Conservation (phyloP, 2,329 filamentous ascomycete genomes). For the Colletotrichum sojae region DNA sequence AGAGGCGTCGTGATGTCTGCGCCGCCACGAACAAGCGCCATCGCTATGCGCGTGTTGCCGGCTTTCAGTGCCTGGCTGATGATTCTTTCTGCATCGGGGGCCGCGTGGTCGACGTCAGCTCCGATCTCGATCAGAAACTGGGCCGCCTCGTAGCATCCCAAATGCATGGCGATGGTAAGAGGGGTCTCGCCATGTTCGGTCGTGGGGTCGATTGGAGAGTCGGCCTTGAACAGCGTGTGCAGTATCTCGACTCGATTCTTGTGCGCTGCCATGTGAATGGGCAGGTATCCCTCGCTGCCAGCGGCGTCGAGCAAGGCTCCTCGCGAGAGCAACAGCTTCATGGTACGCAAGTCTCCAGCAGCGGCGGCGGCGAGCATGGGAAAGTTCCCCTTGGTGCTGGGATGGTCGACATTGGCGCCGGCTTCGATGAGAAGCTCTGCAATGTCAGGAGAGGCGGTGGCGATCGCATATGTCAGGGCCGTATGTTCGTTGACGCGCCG, state of each 20-base stretch:
- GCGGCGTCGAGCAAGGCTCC: slow-evolving; percentile 40
- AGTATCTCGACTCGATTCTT: slow-evolving; percentile 43
- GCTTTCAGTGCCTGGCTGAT: slow-evolving; percentile 41
- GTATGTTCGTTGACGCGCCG: slow-evolving; percentile 41
- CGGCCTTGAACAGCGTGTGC: slow-evolving; percentile 43
- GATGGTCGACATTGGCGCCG: slow-evolving; percentile 42
- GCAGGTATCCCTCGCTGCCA: slow-evolving; percentile 41
- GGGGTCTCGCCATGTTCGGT: slow-evolving; percentile 45
- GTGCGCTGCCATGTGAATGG: slow-evolving; percentile 46
- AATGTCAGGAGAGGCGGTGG: slow-evolving; percentile 45
- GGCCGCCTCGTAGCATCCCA: slow-evolving; percentile 43
- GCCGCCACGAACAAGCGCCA: slow-evolving; percentile 41
- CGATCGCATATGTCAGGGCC: slow-evolving; percentile 44
- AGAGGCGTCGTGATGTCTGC: slow-evolving; percentile 41
- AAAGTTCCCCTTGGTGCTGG: slow-evolving; percentile 39
- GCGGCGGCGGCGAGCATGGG: slow-evolving; percentile 61
- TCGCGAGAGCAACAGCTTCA: slow-evolving; percentile 41
- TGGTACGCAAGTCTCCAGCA: slow-evolving; percentile 55
- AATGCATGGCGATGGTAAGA: slow-evolving; percentile 43
- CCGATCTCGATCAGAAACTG: slow-evolving; percentile 42
- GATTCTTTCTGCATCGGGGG: slow-evolving; percentile 33
- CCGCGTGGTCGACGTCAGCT: slow-evolving; percentile 42
- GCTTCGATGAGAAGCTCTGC: slow-evolving; percentile 40
- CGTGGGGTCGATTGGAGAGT: slow-evolving; percentile 41
- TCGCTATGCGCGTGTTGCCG: slow-evolving; percentile 38